Evolutionary conservation across 768 basidiomycete species (phyloP).

Genomic region (Lanmaoa rubissima): DNA sequence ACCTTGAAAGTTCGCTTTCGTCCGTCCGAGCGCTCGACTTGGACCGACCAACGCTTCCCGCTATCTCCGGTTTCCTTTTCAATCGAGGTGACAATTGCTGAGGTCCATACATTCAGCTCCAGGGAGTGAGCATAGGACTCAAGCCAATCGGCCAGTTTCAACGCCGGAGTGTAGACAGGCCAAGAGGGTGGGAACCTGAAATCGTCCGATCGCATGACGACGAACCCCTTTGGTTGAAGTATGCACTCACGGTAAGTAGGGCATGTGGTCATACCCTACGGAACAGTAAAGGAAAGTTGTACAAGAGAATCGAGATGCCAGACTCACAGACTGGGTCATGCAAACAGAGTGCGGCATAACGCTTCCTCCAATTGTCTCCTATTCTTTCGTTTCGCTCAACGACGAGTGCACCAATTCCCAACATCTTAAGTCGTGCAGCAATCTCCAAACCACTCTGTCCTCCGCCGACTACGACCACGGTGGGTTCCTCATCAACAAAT

Average conservation of each 20-base stretch:
- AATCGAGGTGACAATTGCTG: slow-evolving; percentile 33
- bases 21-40: slow-evolving; percentile 36
- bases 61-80: slow-evolving; percentile 28
- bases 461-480: slow-evolving; percentile 50
- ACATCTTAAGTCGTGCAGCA: slow-evolving; percentile 51
- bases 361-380: slow-evolving; percentile 33
- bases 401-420: slow-evolving; percentile 19
- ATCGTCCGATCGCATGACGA: background rate
- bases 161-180: slow-evolving; percentile 57
- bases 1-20: slow-evolving; percentile 40
- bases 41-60: slow-evolving; percentile 44
- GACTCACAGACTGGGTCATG: slow-evolving; percentile 34
- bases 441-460: slow-evolving; percentile 56
- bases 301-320: background rate
- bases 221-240: background rate
- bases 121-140: slow-evolving; percentile 59
- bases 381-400: slow-evolving; percentile 28
- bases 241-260: slow-evolving; percentile 51
- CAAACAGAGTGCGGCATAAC: slow-evolving; percentile 30
- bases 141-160: slow-evolving; percentile 63
- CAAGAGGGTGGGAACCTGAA: slow-evolving; percentile 56
- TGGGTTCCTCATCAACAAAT: slow-evolving; percentile 42
- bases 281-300: background rate
- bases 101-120: slow-evolving; percentile 68
- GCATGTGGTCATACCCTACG: slow-evolving; percentile 48